phyloP scores from a whole-genome alignment of 169 alveolate species.

The Cryptosporidium sp. region DNA sequence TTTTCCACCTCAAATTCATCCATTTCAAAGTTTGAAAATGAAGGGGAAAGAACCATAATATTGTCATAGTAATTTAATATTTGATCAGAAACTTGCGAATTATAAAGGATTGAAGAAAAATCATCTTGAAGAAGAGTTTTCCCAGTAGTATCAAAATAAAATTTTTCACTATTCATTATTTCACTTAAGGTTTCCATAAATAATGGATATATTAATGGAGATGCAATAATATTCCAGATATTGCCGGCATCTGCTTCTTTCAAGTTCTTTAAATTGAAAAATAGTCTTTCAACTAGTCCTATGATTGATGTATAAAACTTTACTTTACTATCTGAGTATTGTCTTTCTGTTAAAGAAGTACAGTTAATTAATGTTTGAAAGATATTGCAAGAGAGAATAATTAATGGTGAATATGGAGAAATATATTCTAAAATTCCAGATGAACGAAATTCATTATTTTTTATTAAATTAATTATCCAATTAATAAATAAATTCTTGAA shows the following conservation, averaged over 20 bases:
- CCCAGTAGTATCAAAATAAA: background rate
- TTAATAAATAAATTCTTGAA: conserved; percentile 15
- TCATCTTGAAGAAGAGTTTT: background rate
- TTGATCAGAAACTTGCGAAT: conserved; percentile 13
- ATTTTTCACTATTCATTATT: background rate
- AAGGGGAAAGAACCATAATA: conserved; percentile 6
- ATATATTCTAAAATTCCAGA: conserved; percentile 12
- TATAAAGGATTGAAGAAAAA: conserved; percentile 16
- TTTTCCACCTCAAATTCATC: background rate
- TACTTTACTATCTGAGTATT: conserved; percentile 40
- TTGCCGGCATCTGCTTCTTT: background rate
- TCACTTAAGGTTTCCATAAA: conserved; percentile 22
- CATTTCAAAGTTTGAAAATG: background rate
- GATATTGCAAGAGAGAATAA: conserved; percentile 34
- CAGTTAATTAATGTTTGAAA: conserved; percentile 24
- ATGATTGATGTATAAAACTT: conserved; percentile 42
- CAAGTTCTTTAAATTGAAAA: background rate
- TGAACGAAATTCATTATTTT: background rate
- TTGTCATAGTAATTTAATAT: conserved; percentile 39
- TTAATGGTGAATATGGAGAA: conserved; percentile 55
- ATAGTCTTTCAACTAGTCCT: conserved; percentile 23
- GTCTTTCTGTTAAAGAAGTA: conserved; percentile 69
- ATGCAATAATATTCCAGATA: conserved; percentile 34
- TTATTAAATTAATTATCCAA: background rate
- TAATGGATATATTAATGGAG: conserved; percentile 53